Base-by-base conservation (phyloP, 1,284 basidiomycete species). In the Erythrobasidium hasegawianum region DNA sequence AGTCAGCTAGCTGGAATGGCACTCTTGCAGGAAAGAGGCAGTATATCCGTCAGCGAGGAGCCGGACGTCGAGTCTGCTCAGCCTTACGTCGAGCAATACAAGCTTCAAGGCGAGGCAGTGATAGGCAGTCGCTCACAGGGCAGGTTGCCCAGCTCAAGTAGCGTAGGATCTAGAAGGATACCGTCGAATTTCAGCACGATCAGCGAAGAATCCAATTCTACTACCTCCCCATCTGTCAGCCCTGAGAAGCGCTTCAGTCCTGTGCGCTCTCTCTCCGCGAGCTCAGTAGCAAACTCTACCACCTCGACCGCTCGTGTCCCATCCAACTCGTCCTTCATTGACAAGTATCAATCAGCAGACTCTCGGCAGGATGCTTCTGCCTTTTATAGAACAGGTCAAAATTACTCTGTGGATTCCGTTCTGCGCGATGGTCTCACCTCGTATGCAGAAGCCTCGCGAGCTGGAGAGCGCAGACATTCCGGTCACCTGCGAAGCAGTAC, bases 381-480 rank as follows among this genome's bases (percentile, higher is more conserved):
- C 39, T 77, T 77, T 59, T 78, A 75, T 52, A 71, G 59, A 9
- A 33, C 72, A 10, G 76, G 75, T 8, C 68, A 72, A 22, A 77
- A 77, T 69, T 75, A 76, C 16, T 76, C 76, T 26, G 76, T 78
- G 72, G 77, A 78, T 29, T 74, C 73, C 45, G 72, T 77, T 27
- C 70, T 77, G 43, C 71, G 76, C 29, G 76, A 77, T 27, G 72
- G 73, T n/a, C 57, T 77, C 49, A 73, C 70, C 1, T 68, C 70
- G 18, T 77, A 71, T 72, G 57, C 58, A 3, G 29, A 24, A 20
- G n/a, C 29, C 13, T 33, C 33, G 4, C 33, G 33, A 33, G 33
- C 33, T 33, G 18, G 22, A 22, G 47, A 50, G 14, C 38, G 29
- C 26, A 24, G 39, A 11, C 61, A 38, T 18, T 47, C 20, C 7